Evolutionary conservation across 2,329 filamentous ascomycete species (phyloP).

Genomic region (Penicillium sp.): DNA sequence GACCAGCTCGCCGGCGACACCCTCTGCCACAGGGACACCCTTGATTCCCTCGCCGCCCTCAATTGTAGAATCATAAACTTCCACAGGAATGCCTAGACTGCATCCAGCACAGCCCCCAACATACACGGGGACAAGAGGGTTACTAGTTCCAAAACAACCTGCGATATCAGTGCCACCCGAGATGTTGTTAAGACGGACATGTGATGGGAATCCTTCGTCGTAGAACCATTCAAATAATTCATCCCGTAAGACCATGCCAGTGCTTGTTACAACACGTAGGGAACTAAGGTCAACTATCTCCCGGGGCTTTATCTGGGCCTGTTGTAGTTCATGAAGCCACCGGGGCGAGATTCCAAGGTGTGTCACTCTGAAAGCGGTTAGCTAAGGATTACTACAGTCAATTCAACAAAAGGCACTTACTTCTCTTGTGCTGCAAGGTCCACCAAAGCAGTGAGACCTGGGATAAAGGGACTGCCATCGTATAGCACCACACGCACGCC

Average conservation of each 20-base stretch:
- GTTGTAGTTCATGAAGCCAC: slow-evolving; percentile 72
- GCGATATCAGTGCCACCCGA: slow-evolving; percentile 36
- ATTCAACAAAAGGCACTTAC: slow-evolving; percentile 1
- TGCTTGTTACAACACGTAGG: slow-evolving; percentile 64
- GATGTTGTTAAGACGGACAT: slow-evolving; percentile 57
- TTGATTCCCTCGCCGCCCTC: slow-evolving; percentile 33
- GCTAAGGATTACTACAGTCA: slow-evolving; percentile 5
- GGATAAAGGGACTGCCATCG: slow-evolving; percentile 77
- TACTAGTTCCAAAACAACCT: slow-evolving; percentile 47
- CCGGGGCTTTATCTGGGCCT: slow-evolving; percentile 61
- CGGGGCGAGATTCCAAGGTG: slow-evolving; percentile 73
- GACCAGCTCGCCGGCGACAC: slow-evolving; percentile 73
- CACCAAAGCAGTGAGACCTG: slow-evolving; percentile 55
- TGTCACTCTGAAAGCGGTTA: slow-evolving; percentile 65
- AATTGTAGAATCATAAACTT: slow-evolving; percentile 56
- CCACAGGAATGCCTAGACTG: slow-evolving; percentile 54
- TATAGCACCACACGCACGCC: slow-evolving; percentile 70
- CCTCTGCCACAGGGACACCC: slow-evolving; percentile 56
- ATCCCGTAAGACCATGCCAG: slow-evolving; percentile 78
- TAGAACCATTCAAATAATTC: slow-evolving; percentile 79
- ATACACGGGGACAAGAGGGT: slow-evolving; percentile 66
- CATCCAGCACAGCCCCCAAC: slow-evolving; percentile 56
- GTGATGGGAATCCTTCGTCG: slow-evolving; percentile 66
- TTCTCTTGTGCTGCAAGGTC: slow-evolving; percentile 57
- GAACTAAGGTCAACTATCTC: slow-evolving; percentile 62